Evolutionary conservation across 2,329 filamentous ascomycete genomes (phyloP).

Genomic region (Cylindrodendrum hubeiense): DNA sequence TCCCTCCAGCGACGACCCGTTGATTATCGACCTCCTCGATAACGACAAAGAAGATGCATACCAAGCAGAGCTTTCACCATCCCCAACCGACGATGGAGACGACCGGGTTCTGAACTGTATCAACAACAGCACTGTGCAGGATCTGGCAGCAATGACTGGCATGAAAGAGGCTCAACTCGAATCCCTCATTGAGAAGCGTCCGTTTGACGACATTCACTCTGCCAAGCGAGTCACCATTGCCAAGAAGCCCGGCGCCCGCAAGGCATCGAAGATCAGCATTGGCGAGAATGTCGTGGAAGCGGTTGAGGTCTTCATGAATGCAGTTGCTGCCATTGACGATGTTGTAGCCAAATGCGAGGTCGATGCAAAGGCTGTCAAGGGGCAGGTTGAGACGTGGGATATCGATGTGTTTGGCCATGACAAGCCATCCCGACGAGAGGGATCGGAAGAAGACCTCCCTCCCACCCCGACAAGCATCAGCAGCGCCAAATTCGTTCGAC

Average conservation of each 20-base stretch:
- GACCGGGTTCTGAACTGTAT: conserved; percentile 79
- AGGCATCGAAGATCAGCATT: conserved; percentile 60
- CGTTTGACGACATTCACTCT: conserved; percentile 76
- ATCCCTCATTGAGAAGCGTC: conserved; percentile 78
- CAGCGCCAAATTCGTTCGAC: conserved; percentile 49
- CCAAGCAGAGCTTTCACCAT: conserved; percentile 50
- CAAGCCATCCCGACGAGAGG: conserved; percentile 48
- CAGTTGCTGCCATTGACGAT: conserved; percentile 85
- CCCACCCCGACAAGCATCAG: conserved; percentile 57
- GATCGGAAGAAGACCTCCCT: conserved; percentile 52
- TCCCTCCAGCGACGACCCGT: conserved; percentile 50
- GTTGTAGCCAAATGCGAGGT: conserved; percentile 82
- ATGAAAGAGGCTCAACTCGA: conserved; percentile 78
- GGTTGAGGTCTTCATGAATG: conserved; percentile 79
- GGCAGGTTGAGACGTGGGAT: conserved; percentile 61
- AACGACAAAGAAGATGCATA: conserved; percentile 58
- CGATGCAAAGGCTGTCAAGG: conserved; percentile 70
- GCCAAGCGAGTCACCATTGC: conserved; percentile 73
- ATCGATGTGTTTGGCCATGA: conserved; percentile 60
- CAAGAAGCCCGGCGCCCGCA: conserved; percentile 61
- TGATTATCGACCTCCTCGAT: conserved; percentile 52
- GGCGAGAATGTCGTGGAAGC: conserved; percentile 66
- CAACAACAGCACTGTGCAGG: conserved; percentile 80
- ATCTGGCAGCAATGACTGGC: conserved; percentile 85
- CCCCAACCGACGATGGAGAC: conserved; percentile 47